A percentile compares a stretch with the other conserved stretches of the same genome.
Conservation (phyloP, 345 rosid species). For the Murraya koenigii region DNA sequence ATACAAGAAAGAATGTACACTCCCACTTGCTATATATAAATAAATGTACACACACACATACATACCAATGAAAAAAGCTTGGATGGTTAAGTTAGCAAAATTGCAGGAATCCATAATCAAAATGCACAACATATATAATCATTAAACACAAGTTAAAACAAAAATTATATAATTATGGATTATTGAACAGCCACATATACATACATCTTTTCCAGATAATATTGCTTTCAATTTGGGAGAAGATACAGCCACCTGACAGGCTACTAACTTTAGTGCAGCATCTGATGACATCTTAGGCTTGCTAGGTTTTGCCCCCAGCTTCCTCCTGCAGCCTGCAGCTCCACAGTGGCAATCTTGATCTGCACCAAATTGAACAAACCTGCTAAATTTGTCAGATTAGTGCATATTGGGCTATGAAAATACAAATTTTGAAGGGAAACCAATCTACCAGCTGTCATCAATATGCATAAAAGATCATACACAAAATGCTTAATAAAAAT, state of each 20-base stretch:
- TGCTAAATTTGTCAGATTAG: slow-evolving; percentile 55
- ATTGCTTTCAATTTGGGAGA: slow-evolving; percentile 56
- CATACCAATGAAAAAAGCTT: not conserved
- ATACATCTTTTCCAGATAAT: slow-evolving; percentile 42
- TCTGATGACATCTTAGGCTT: slow-evolving; percentile 63
- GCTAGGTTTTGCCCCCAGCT: slow-evolving; percentile 73
- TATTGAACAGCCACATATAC: slow-evolving; percentile 15
- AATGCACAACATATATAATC: not conserved
- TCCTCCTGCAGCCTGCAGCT: slow-evolving; percentile 61
- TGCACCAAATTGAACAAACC: slow-evolving; percentile 99
- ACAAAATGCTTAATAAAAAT: not conserved
- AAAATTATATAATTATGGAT: not conserved
- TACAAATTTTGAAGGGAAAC: not conserved
- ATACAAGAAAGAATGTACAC: not conserved
- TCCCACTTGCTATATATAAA: not conserved
- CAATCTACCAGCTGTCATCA: not conserved
- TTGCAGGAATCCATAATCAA: not conserved
- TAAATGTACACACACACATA: not conserved
- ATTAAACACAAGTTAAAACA: not conserved
- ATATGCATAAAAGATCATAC: slow-evolving; percentile 1
- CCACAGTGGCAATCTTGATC: slow-evolving; percentile 97
- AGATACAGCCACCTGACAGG: slow-evolving; percentile 61
- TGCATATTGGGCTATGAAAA: slow-evolving; percentile 20
- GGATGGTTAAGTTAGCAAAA: not conserved
- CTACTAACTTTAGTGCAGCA: slow-evolving; percentile 58